phyloP scores from a whole-genome alignment of 257 asterid species.

The Phtheirospermum japonicum region DNA sequence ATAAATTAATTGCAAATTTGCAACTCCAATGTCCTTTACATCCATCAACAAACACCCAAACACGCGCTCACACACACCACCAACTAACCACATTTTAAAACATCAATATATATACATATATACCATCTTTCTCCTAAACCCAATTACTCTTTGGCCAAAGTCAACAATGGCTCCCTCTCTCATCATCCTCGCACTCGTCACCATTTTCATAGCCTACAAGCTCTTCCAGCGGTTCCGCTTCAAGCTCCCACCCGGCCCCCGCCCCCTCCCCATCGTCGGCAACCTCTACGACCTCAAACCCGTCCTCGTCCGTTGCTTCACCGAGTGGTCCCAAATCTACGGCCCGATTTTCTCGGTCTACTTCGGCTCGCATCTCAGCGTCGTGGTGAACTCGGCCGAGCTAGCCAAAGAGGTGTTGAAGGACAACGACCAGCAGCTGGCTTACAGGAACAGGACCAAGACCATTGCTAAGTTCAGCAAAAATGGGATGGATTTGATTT shows the following conservation, averaged over 20 bases:
- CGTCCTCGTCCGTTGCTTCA: conserved; percentile 38
- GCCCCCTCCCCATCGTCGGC: conserved; percentile 41
- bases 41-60: conserved; percentile 3
- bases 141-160: not conserved
- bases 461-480: conserved; percentile 52
- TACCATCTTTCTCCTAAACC: not conserved
- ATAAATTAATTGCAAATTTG: too few relatives aligned
- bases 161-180: conserved; percentile 40
- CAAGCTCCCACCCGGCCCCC: conserved; percentile 46
- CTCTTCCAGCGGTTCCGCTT: conserved; percentile 41
- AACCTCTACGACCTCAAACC: conserved; percentile 44
- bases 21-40: too few relatives aligned
- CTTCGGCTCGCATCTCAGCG: conserved; percentile 37
- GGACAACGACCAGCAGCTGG: conserved; percentile 41
- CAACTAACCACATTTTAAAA: conserved; percentile 28
- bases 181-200: conserved; percentile 25
- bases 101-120: conserved; percentile 1
- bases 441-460: conserved; percentile 37
- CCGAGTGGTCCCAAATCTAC: conserved; percentile 38
- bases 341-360: conserved; percentile 56
- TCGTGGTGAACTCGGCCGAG: conserved; percentile 37
- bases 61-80: conserved; percentile 17
- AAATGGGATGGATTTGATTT: conserved; percentile 73
- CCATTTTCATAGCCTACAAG: conserved; percentile 40
- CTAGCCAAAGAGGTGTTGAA: conserved; percentile 40